Evolutionary conservation across 441 rosid species (phyloP).

Genomic region (Bocquillonia castaneifolia): DNA sequence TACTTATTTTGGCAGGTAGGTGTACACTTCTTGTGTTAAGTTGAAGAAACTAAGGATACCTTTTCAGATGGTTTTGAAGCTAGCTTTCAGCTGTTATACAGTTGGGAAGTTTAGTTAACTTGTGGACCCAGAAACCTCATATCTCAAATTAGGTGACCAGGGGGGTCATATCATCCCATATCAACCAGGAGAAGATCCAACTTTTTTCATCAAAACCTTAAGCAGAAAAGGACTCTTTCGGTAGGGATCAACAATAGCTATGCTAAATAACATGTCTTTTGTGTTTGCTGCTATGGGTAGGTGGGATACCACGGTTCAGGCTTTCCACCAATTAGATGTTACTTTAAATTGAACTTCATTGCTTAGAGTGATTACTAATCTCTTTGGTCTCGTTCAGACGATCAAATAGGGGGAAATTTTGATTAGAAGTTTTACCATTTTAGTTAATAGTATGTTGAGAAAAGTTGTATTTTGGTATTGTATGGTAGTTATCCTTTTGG

Average conservation of each 20-base stretch:
- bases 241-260: background rate
- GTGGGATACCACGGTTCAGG: background rate
- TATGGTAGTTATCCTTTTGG: background rate
- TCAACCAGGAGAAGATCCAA: background rate
- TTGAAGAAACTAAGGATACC: slow-evolving; percentile 33
- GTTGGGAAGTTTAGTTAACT: slow-evolving; percentile 40
- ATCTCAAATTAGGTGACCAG: slow-evolving; percentile 25
- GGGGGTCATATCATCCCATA: slow-evolving; percentile 17
- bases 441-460: background rate
- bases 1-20: slow-evolving; percentile 34
- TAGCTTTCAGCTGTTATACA: slow-evolving; percentile 32
- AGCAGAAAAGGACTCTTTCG: slow-evolving; percentile 10
- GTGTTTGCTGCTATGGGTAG: slow-evolving; percentile 6
- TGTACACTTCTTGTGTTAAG: slow-evolving; percentile 30
- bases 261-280: background rate
- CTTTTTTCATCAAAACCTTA: slow-evolving; percentile 12
- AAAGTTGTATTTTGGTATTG: background rate
- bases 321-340: slow-evolving; percentile 22
- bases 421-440: background rate
- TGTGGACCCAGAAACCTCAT: slow-evolving; percentile 32
- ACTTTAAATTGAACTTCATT: background rate
- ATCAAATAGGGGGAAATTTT: background rate
- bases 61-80: slow-evolving; percentile 30
- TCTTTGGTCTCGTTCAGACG: too few relatives aligned
- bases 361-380: background rate